Conservation (phyloP, 139 green algal species). For the Monoraphidium neglectum region DNA sequence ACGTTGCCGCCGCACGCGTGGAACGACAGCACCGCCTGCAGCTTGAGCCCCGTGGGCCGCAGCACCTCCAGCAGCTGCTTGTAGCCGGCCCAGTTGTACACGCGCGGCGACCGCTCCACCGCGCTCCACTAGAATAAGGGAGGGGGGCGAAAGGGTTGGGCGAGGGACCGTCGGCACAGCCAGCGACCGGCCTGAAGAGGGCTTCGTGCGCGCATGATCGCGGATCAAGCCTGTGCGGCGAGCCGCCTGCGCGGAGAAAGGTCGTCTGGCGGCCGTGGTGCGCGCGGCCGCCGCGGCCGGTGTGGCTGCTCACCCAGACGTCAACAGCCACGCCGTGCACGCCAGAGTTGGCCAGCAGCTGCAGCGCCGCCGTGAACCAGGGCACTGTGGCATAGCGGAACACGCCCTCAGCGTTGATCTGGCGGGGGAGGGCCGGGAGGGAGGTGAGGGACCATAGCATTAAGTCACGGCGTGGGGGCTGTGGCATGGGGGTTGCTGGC, state of each 20-base stretch:
- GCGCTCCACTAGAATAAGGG: slow-evolving; percentile 80
- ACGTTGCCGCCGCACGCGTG: slow-evolving; percentile 96
- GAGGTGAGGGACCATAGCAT: not conserved
- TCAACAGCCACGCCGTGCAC: slow-evolving; percentile 88
- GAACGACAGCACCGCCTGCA: slow-evolving; percentile 94
- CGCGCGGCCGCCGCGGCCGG: too few relatives aligned
- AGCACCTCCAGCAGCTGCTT: slow-evolving; percentile 77
- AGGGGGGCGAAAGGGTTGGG: too few relatives aligned
- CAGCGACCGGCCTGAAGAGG: too few relatives aligned
- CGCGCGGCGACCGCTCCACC: slow-evolving; percentile 74
- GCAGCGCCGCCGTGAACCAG: slow-evolving; percentile 77
- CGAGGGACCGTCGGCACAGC: too few relatives aligned
- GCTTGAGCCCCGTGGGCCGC: slow-evolving; percentile 69
- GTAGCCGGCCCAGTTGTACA: slow-evolving; percentile 88
- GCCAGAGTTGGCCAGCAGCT: slow-evolving; percentile 66
- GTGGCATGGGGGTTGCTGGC: too few relatives aligned
- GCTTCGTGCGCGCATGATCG: too few relatives aligned
- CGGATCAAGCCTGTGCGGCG: too few relatives aligned
- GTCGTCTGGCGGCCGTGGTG: too few relatives aligned
- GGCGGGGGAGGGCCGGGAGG: not conserved
- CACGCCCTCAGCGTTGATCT: slow-evolving; percentile 74
- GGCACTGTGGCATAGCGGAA: slow-evolving; percentile 71
- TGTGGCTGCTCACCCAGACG: slow-evolving; percentile 88
- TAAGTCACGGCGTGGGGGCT: too few relatives aligned
- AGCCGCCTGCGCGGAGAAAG: too few relatives aligned